Evolutionary conservation across 2,329 filamentous ascomycete species (phyloP), one percentile per base, ranked within the genome.

Genomic region (Scytalidium lignicola): DNA sequence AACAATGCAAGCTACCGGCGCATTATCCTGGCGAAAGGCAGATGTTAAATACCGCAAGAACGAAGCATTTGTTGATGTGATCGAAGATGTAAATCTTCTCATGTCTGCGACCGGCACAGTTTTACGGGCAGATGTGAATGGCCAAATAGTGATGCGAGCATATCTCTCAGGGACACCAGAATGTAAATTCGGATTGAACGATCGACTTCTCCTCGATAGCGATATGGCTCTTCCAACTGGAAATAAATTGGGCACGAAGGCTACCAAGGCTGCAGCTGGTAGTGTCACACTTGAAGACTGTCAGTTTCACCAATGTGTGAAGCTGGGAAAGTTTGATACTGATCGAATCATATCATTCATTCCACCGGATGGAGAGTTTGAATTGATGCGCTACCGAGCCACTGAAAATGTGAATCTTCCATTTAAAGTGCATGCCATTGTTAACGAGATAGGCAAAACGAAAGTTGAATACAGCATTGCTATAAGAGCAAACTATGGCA

Each of bases 21-120:
- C 93, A 4, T 79, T 96, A 40, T 97, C 93, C 43, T 99, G 95
- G 93, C 83, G 95, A 60, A 88, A 95, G 65, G 88, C 92, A 52
- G 92, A 97, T 68, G 93, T 99, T 70, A 96, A 96, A 67, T 99
- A 99, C 73, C 88, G 93, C 68, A 99, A 99, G 74, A 99, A 99
- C 73, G 93, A 99, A 70, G 93, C 93, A 26, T 99, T 99, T 64
- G 93, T 99, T 59, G 93, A 99, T 69, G 93, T 99, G 17, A 99
- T 99, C 63, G 93, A 99, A 70, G 93, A 99, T 65, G 92, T 99
- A 62, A 99, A 99, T 70, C 80, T 99, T 51, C 85, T 99, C 64
- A 96, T 99, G 88, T 97, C 92, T n/a, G 93, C 93, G 5, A 93
- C 90, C 0, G 93, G 93, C 23, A 92, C 91, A 19, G 90, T 99